phyloP scores from a whole-genome alignment of 208 protist species.

The Trypanosoma platydactyli region DNA sequence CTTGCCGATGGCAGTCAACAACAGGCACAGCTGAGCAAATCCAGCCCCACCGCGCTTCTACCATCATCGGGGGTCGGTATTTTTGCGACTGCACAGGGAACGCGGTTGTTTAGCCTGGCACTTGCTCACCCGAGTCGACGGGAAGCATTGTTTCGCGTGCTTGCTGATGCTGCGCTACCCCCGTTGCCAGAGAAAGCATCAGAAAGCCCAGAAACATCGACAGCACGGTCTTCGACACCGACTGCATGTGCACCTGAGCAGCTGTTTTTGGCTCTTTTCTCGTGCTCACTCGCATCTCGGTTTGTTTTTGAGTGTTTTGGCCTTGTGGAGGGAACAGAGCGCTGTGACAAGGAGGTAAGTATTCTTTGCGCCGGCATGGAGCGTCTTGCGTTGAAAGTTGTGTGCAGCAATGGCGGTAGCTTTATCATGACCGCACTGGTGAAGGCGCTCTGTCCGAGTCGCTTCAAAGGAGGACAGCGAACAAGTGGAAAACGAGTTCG shows the following conservation, averaged over 20 bases:
- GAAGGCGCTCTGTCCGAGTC: slow-evolving; percentile 47
- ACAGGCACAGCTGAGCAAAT: background rate
- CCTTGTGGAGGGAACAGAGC: slow-evolving; percentile 26
- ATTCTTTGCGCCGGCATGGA: slow-evolving; percentile 58
- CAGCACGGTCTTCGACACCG: background rate
- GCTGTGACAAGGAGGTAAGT: slow-evolving; percentile 49
- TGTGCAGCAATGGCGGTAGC: slow-evolving; percentile 65
- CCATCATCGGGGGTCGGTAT: slow-evolving; percentile 16
- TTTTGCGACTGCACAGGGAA: slow-evolving; percentile 41
- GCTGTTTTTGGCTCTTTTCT: slow-evolving; percentile 61
- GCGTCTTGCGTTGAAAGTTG: slow-evolving; percentile 54
- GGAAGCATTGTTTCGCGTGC: slow-evolving; percentile 52
- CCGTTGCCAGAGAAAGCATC: background rate
- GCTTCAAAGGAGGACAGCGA: slow-evolving; percentile 18
- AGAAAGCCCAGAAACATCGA: background rate
- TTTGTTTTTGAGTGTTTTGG: slow-evolving; percentile 72
- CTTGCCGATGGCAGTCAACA: background rate
- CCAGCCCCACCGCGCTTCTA: slow-evolving; percentile 7
- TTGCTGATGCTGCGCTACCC: slow-evolving; percentile 26
- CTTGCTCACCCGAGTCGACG: slow-evolving; percentile 43
- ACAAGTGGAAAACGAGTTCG: slow-evolving; percentile 27
- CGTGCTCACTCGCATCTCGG: slow-evolving; percentile 43
- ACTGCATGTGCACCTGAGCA: slow-evolving; percentile 25
- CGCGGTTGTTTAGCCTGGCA: slow-evolving; percentile 45
- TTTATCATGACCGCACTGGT: slow-evolving; percentile 51